These are phyloP conservation scores for Phlebopus sp. DNA, from an alignment of 1,284 basidiomycete species.

Conservation along the genomic window DNA sequence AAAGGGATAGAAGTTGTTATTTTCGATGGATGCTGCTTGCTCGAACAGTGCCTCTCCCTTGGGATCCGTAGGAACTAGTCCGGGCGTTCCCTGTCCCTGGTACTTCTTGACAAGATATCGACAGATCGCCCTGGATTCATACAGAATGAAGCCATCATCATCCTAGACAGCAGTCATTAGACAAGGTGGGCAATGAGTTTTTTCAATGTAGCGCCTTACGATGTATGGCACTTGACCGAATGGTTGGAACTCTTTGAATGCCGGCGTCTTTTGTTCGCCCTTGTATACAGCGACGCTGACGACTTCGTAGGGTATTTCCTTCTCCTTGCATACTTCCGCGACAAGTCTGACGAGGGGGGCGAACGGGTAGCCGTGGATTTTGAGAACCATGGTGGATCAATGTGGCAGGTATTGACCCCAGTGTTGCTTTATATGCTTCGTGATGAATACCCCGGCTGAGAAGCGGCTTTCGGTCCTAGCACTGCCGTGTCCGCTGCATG, in stretches of 20 bases:
- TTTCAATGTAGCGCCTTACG: constrained; percentile 17
- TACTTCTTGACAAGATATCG: constrained; percentile 44
- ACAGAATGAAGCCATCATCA: constrained; percentile 38
- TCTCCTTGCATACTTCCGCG: constrained; percentile 10
- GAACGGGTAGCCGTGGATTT: constrained; percentile 9
- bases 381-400: constrained; percentile 7
- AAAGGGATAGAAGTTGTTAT: constrained; percentile 14
- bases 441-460: too few relatives aligned
- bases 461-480: too few relatives aligned
- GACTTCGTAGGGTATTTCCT: constrained; percentile 34
- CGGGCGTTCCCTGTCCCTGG: constrained; percentile 22
- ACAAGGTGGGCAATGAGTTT: background rate
- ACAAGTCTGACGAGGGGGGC: constrained; percentile 11
- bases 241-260: constrained; percentile 39
- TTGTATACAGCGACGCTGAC: constrained; percentile 31
- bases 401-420: too few relatives aligned
- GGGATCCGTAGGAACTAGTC: constrained; percentile 29
- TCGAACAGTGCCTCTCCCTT: constrained; percentile 41
- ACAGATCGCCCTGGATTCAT: constrained; percentile 46
- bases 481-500: too few relatives aligned
- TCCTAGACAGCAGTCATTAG: constrained; percentile 17
- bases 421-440: too few relatives aligned
- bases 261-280: constrained; percentile 35
- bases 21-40: constrained; percentile 36
- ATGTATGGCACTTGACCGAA: constrained; percentile 48